Base-by-base conservation (phyloP, 202 grass and related monocot genomes). In the Panicum virgatum region DNA sequence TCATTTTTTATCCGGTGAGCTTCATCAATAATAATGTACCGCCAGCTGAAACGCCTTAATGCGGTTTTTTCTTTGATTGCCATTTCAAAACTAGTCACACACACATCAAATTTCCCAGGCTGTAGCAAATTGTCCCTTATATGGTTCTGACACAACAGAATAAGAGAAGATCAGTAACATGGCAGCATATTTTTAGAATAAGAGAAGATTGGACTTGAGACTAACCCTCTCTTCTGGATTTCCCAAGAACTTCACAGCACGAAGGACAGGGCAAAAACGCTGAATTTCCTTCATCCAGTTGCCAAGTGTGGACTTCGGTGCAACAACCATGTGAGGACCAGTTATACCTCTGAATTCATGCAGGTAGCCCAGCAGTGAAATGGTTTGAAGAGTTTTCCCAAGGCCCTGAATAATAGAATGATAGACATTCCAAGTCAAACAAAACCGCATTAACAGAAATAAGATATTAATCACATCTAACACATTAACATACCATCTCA, bases 331-430 rank as follows among this genome's bases (percentile, higher is more conserved):
- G 76, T 97, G 89, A 15, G 96, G 96, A 59, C 96, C 96, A 70
- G 91, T 90, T 82, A 99, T 96, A 47, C 93, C 93, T 89, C 93
- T 94, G 78, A 87, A 99, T 75, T 99, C 96, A 80, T 94, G 75
- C 71, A 99, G 75, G 85, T 99, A 99, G 30, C 93, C 96, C 57
- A 99, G 45, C 84, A 99, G 62, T 19, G 96, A 99, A 79, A 99
- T 99, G 38, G 96, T 96, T 92, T 99, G 96, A 73, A 99, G 91
- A 47, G 96, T 99, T 85, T 99, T 99, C 75, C 96, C 96, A 70
- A 99, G 96, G 77, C 96, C 96, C 96, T 99, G 71, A 68, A 81
- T 52, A 75, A 88, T 68, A 52, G 67, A 76, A 50, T 4, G 8
- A 22, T 11, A 59, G 25, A 50, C 18, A 37, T 78, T 63, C n/a